These are phyloP conservation scores for Diaporthe longicolla DNA, from an alignment of 2,329 filamentous ascomycete species.

Conservation along the genomic window DNA sequence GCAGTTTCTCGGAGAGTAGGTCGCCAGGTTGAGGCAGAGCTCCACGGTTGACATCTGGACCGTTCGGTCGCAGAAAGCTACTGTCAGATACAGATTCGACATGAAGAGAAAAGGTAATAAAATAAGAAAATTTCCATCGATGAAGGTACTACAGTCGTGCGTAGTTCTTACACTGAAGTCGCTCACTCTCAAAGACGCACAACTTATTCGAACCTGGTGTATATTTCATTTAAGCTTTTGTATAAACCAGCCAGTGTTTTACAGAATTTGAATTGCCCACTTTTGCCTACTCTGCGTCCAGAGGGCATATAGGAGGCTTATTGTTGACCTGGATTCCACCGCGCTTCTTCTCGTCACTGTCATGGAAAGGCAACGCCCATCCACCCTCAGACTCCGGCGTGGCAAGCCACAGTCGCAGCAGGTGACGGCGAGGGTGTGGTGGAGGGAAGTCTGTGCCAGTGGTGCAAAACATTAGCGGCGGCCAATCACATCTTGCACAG, in stretches of 20 bases:
- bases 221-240: not conserved
- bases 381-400: slow-evolving; percentile 87
- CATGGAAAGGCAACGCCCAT: slow-evolving; percentile 87
- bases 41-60: not conserved
- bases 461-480: not conserved
- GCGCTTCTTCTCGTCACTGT: slow-evolving; percentile 86
- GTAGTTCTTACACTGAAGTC: too few species aligned
- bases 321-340: slow-evolving; percentile 92
- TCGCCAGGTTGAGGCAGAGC: not conserved
- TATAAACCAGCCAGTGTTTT: not conserved
- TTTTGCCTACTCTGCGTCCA: slow-evolving; percentile 78
- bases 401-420: slow-evolving; percentile 88
- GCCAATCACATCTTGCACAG: not conserved
- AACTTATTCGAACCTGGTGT: not conserved
- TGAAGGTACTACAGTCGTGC: too few species aligned
- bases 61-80: too few species aligned
- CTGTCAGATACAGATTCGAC: not conserved
- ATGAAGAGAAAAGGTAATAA: too few species aligned
- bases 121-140: rapidly evolving
- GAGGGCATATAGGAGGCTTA: slow-evolving; percentile 78
- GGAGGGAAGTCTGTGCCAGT: slow-evolving; percentile 68
- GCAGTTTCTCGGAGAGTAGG: not conserved
- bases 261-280: slow-evolving; percentile 64
- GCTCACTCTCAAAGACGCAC: not conserved
- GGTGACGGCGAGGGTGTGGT: slow-evolving; percentile 78